phyloP scores from a whole-genome alignment of 352 stramenopile genomes.

The Pythium rishiriense region DNA sequence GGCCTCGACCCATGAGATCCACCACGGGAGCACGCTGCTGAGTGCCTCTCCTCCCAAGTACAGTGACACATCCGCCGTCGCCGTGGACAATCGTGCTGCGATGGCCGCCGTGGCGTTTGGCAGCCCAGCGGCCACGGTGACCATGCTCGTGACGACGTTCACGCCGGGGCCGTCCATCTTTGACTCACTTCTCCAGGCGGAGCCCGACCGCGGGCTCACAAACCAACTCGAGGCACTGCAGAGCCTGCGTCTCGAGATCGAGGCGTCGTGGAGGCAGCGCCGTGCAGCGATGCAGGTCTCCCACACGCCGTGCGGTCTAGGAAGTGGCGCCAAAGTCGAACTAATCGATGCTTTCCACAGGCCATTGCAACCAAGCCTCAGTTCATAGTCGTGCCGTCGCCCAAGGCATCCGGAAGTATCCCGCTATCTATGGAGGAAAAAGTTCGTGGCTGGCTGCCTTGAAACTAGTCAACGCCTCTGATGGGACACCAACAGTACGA shows the following conservation, averaged over 20 bases:
- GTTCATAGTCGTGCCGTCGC: constrained; percentile 13
- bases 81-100: neutral
- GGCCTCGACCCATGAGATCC: neutral
- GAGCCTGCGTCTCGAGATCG: constrained; percentile 38
- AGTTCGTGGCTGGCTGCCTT: neutral
- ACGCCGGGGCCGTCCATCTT: constrained; percentile 47
- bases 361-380: constrained; percentile 1
- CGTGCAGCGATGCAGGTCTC: constrained; percentile 21
- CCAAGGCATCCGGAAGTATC: constrained; percentile 6
- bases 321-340: too few relatives aligned
- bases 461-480: neutral
- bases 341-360: neutral
- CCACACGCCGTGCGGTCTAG: too few relatives aligned
- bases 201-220: constrained; percentile 31
- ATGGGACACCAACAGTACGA: neutral
- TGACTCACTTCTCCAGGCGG: constrained; percentile 47
- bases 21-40: constrained; percentile 5
- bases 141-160: constrained; percentile 28
- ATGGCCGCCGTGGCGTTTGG: neutral
- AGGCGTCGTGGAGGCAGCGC: constrained; percentile 28
- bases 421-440: constrained; percentile 18
- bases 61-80: neutral
- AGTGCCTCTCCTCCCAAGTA: constrained; percentile 14
- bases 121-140: neutral
- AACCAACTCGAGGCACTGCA: constrained; percentile 44